Evolutionary conservation across 1,284 basidiomycete genomes (phyloP), one percentile per base, ranked within the genome.

Genomic region (Trichosporon sp.): DNA sequence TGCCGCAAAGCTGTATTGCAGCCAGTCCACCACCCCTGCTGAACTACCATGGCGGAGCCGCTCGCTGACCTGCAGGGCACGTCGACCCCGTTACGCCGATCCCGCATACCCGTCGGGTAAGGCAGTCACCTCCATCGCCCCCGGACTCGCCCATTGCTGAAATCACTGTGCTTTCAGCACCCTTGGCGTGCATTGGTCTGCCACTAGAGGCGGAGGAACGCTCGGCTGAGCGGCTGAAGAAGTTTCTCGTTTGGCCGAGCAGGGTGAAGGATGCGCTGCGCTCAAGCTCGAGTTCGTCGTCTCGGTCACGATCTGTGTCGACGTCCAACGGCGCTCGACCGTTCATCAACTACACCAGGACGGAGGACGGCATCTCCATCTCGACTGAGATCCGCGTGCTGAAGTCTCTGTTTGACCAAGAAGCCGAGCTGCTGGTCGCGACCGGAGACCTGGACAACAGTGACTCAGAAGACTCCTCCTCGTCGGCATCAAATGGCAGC

Each of bases 291-390:
- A 29, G 25, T 16, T 54, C 27, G 8, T 54, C 49, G 5, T 29
- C 25, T 14, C 49, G 49, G 11, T n/a, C 62, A 27, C 62, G 62
- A 11, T 58, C 63, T 2, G 31, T 29, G 23, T 34, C 34, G 52
- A 11, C 59, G 58, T 32, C 37, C 25, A 7, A n/a, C 25, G n/a
- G 59, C 14, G 33, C 52, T 14, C 62, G 76, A 11, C 76, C 78
- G 1, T 80, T 80, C 63, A 66, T 79, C 32, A 70, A 69, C 9
- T 78, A 74, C 59, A 78, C 78, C 0, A 64, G 74, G 23, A 79
- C 75, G 4, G 69, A 72, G 32, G 77, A 79, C 54, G 78, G 76
- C 0, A 65, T 71, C 21, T 72, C 70, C 21, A 65, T 79, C 5
- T 44, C 74, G 10, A 78, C 78, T 7, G 76, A 78, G 58, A 67